phyloP scores from a whole-genome alignment of 2,329 filamentous ascomycete genomes.

The Septoria petroselini region DNA sequence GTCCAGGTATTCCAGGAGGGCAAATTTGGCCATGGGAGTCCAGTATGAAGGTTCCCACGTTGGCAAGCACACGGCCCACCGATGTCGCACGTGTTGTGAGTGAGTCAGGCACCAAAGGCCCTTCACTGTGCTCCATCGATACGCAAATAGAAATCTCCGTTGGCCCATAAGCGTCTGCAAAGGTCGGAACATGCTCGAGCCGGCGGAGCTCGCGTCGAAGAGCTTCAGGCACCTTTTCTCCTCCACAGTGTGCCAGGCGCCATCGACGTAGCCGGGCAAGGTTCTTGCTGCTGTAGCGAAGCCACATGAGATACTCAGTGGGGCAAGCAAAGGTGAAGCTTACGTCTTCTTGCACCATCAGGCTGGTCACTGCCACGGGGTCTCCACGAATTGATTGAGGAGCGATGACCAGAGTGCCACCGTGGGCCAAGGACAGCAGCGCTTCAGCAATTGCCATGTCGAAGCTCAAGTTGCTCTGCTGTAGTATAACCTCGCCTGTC shows the following conservation, averaged over 20 bases:
- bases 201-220: slow-evolving; percentile 15
- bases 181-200: slow-evolving; percentile 1
- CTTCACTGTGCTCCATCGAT: slow-evolving; percentile 11
- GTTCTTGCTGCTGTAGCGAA: slow-evolving; percentile 20
- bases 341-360: slow-evolving; percentile 41
- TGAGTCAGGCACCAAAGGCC: slow-evolving; percentile 6
- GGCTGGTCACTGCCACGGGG: slow-evolving; percentile 35
- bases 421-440: slow-evolving; percentile 39
- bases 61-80: slow-evolving; percentile 34
- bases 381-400: slow-evolving; percentile 37
- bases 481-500: slow-evolving; percentile 35
- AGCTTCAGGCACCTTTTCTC: slow-evolving; percentile 32
- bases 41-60: slow-evolving; percentile 43
- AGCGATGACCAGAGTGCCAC: slow-evolving; percentile 41
- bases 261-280: slow-evolving; percentile 26
- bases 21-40: slow-evolving; percentile 41
- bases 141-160: slow-evolving; percentile 21
- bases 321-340: slow-evolving; percentile 43
- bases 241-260: slow-evolving; percentile 36
- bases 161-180: slow-evolving; percentile 20
- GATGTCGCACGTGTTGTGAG: slow-evolving; percentile 14
- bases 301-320: slow-evolving; percentile 41
- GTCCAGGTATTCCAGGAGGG: slow-evolving; percentile 44
- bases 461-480: slow-evolving; percentile 43
- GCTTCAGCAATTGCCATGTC: slow-evolving; percentile 45